Conservation (phyloP, 2,329 filamentous ascomycete genomes). For the Thelonectria blattea region DNA sequence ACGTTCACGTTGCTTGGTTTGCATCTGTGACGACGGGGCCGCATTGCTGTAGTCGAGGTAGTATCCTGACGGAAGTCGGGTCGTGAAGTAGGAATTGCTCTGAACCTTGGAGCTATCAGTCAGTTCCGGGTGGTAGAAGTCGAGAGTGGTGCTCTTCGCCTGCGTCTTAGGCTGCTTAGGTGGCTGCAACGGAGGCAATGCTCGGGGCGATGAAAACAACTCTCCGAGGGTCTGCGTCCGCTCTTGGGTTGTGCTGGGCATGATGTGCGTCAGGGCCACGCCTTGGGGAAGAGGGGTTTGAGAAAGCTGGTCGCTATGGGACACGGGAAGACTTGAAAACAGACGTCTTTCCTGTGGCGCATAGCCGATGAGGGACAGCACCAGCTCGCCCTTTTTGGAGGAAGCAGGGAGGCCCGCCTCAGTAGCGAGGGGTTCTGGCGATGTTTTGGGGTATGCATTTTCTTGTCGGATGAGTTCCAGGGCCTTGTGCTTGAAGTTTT, state of each 20-base stretch:
- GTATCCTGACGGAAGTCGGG: constrained; percentile 68
- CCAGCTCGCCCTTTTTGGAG: constrained; percentile 55
- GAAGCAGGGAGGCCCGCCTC: constrained; percentile 48
- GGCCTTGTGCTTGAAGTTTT: constrained; percentile 66
- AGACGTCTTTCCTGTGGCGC: constrained; percentile 77
- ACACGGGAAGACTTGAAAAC: constrained; percentile 77
- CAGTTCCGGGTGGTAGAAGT: constrained; percentile 61
- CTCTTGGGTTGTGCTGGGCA: constrained; percentile 47
- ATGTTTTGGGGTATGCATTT: constrained; percentile 54
- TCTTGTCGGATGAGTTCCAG: constrained; percentile 68
- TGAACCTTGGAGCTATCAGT: constrained; percentile 61
- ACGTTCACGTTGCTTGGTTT: constrained; percentile 72
- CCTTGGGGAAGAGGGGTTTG: constrained; percentile 72
- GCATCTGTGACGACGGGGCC: constrained; percentile 58
- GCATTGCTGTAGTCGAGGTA: constrained; percentile 75
- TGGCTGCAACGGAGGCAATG: constrained; percentile 69
- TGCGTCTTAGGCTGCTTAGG: constrained; percentile 75
- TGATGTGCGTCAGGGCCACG: constrained; percentile 57
- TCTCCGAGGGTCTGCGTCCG: constrained; percentile 73
- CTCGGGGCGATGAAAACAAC: constrained; percentile 71
- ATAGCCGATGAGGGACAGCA: constrained; percentile 79
- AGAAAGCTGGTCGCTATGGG: constrained; percentile 40
- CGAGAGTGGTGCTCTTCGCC: constrained; percentile 65
- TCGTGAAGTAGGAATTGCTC: constrained; percentile 68
- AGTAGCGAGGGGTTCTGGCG: constrained; percentile 47